A percentile compares a stretch with the other conserved stretches of the same genome.
phyloP scores from a whole-genome alignment of 768 basidiomycete genomes.

The Heimioporus sp. region DNA sequence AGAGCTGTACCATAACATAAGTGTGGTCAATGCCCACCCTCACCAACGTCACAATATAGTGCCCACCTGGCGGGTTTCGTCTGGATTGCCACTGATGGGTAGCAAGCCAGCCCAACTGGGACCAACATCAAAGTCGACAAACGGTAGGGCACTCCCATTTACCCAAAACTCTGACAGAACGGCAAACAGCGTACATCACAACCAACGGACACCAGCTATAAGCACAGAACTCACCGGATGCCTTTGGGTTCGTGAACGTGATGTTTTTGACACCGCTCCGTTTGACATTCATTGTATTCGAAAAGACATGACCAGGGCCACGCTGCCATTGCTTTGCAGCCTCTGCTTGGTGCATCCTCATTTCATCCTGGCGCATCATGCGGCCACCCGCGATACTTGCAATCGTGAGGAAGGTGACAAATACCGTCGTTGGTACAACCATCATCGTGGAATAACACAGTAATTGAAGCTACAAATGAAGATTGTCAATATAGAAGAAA shows the following conservation, averaged over 20 bases:
- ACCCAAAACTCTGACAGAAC: constrained; percentile 60
- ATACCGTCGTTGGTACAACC: constrained; percentile 6
- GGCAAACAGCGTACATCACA: background rate
- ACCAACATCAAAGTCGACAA: constrained; percentile 71
- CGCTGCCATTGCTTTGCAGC: constrained; percentile 43
- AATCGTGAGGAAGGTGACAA: constrained; percentile 10
- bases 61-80: constrained; percentile 66
- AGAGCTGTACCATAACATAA: constrained; percentile 44
- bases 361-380: constrained; percentile 37
- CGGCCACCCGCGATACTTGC: constrained; percentile 11
- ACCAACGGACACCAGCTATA: background rate
- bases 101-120: constrained; percentile 74
- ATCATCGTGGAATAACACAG: constrained; percentile 1
- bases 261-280: constrained; percentile 52
- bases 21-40: too few relatives aligned
- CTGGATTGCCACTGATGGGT: constrained; percentile 57
- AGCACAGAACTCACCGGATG: constrained; percentile 44
- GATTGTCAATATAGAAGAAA: too few relatives aligned
- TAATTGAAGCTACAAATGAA: too few relatives aligned
- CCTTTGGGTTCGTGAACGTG: constrained; percentile 66
- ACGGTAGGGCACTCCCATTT: constrained; percentile 60
- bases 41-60: background rate
- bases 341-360: constrained; percentile 44
- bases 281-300: constrained; percentile 1
- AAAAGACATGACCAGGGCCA: background rate